A percentile compares a stretch with the other conserved stretches of the same genome.
Evolutionary conservation across 495 filamentous ascomycete species (phyloP).

Genomic region (Daldinia vernicosa): DNA sequence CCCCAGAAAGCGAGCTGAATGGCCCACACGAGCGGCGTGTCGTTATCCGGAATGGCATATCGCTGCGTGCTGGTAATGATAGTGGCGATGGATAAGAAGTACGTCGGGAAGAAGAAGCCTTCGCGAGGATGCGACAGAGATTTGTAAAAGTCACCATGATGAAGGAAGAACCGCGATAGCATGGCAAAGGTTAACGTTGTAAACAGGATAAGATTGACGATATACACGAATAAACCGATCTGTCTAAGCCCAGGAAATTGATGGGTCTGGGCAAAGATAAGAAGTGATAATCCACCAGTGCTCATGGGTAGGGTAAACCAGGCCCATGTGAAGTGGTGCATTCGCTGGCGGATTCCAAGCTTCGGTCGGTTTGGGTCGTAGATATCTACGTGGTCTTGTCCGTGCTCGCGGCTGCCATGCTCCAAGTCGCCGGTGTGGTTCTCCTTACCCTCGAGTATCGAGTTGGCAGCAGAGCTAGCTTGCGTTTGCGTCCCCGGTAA

Average conservation of each 20-base stretch:
- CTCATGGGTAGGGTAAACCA: slow-evolving; percentile 74
- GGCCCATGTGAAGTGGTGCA: slow-evolving; percentile 74
- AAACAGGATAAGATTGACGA: slow-evolving; percentile 71
- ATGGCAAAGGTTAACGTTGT: slow-evolving; percentile 59
- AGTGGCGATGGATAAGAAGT: slow-evolving; percentile 71
- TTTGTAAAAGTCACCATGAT: slow-evolving; percentile 59
- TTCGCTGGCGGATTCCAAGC: slow-evolving; percentile 52
- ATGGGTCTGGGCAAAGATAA: slow-evolving; percentile 67
- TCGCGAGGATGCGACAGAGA: slow-evolving; percentile 70
- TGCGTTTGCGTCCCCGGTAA: slow-evolving; percentile 9
- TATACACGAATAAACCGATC: slow-evolving; percentile 69
- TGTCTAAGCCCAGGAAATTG: slow-evolving; percentile 65
- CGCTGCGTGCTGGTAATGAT: slow-evolving; percentile 66
- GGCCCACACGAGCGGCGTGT: slow-evolving; percentile 51
- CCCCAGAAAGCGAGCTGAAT: slow-evolving; percentile 61
- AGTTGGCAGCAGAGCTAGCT: slow-evolving; percentile 28
- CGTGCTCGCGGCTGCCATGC: slow-evolving; percentile 20
- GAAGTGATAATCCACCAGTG: slow-evolving; percentile 69
- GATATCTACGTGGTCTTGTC: slow-evolving; percentile 24
- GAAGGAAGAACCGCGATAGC: slow-evolving; percentile 65
- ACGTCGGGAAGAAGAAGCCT: slow-evolving; percentile 72
- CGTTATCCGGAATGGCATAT: slow-evolving; percentile 62
- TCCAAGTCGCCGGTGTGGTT: slow-evolving; percentile 22
- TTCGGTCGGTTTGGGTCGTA: slow-evolving; percentile 41
- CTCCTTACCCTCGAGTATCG: slow-evolving; percentile 32